Evolutionary conservation across 495 filamentous ascomycete species (phyloP).

Genomic region (Penicillium maclennaniae): DNA sequence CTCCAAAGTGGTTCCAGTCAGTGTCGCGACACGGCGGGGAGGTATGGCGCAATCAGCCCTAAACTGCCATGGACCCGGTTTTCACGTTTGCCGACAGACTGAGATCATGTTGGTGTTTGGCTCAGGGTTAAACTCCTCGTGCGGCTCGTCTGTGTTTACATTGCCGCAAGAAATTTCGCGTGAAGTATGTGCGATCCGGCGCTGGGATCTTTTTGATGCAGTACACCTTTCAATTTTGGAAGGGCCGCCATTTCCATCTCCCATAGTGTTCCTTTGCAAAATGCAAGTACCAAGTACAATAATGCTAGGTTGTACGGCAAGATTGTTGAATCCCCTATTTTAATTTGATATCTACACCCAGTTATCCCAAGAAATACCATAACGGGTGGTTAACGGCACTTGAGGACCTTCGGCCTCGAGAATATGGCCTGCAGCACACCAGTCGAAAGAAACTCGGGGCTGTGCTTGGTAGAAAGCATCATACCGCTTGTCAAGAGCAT

Average conservation of each 20-base stretch:
- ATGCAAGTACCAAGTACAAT: too few relatives aligned
- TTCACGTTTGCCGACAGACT: not conserved
- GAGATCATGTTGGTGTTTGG: too few relatives aligned
- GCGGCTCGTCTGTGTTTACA: not conserved
- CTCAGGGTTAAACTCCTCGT: not conserved
- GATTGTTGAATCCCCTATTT: too few relatives aligned
- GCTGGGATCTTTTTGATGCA: not conserved
- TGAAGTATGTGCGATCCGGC: not conserved
- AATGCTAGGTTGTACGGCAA: too few relatives aligned
- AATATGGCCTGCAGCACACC: constrained; percentile 59
- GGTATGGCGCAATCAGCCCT: constrained; percentile 23
- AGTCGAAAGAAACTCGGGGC: constrained; percentile 47
- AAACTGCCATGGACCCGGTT: constrained; percentile 2
- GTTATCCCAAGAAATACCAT: constrained; percentile 33
- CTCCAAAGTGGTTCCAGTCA: not conserved
- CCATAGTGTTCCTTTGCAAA: not conserved
- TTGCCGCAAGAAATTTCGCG: not conserved
- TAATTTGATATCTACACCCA: constrained; percentile 34
- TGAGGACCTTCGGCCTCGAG: constrained; percentile 60
- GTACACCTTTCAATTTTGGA: not conserved
- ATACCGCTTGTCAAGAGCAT: constrained; percentile 45
- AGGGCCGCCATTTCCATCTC: not conserved
- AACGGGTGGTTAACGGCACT: constrained; percentile 21
- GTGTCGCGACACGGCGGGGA: constrained; percentile 21
- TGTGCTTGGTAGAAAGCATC: constrained; percentile 56